A percentile compares a stretch with the other conserved stretches of the same genome.
Evolutionary conservation across 208 protist species (phyloP).

Genomic region (Kentomonas sorsogonicus): DNA sequence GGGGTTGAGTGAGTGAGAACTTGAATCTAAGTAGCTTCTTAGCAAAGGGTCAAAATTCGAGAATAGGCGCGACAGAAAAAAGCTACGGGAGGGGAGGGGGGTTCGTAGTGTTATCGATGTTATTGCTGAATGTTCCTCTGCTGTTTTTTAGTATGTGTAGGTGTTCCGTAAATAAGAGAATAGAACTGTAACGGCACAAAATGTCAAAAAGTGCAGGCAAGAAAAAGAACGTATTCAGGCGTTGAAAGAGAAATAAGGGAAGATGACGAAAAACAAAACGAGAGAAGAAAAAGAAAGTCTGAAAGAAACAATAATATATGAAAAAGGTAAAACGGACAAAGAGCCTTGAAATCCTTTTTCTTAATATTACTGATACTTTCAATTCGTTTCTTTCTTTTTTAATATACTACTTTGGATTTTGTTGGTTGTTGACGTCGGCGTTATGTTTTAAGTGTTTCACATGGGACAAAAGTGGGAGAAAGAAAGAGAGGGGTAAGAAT

Average conservation of each 20-base stretch:
- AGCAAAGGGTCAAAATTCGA: constrained; percentile 1
- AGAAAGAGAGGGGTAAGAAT: no score
- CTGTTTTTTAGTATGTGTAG: constrained; percentile 4
- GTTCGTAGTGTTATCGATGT: no score
- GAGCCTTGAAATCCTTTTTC: constrained; percentile 2
- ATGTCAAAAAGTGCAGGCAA: no score
- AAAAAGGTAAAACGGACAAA: background rate
- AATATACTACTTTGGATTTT: background rate
- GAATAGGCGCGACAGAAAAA: background rate
- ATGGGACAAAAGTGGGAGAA: constrained; percentile 5
- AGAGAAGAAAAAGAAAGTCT: background rate
- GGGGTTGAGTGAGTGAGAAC: background rate
- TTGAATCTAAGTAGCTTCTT: background rate
- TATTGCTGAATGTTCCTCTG: no score
- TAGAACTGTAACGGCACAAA: background rate
- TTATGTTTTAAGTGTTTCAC: no score
- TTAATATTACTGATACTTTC: constrained; percentile 8
- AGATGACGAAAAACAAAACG: background rate
- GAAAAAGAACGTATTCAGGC: background rate
- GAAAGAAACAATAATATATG: background rate
- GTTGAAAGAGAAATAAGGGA: no score
- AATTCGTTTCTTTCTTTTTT: background rate
- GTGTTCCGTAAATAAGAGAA: background rate
- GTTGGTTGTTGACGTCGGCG: no score
- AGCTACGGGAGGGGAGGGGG: no score